Percentiles rank a stretch among this genome's conserved stretches.
These are phyloP conservation scores for Clonostachys chloroleuca DNA, from an alignment of 2,329 filamentous ascomycete genomes.

Conservation along the genomic window DNA sequence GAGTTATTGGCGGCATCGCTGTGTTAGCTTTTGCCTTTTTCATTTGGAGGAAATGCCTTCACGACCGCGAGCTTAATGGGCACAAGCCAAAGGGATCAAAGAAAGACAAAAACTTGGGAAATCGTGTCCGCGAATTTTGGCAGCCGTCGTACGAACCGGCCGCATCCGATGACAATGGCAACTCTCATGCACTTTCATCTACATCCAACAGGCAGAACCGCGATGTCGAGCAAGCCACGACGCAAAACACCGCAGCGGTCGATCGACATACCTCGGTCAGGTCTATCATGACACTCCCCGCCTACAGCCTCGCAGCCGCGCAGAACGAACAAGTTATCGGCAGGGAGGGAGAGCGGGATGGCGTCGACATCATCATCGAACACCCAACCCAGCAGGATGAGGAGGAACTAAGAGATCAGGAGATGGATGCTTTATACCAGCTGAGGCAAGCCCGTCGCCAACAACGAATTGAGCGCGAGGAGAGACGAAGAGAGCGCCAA, in stretches of 20 bases:
- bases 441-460: conserved; percentile 74
- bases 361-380: conserved; percentile 87
- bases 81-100: not conserved
- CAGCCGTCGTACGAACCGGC: not conserved
- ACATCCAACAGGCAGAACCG: conserved; percentile 1
- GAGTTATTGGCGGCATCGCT: not conserved
- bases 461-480: conserved; percentile 73
- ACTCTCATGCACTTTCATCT: conserved; percentile 1
- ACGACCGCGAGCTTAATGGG: not conserved
- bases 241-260: conserved; percentile 37
- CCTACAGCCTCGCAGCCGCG: conserved; percentile 70
- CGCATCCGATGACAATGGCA: conserved; percentile 1
- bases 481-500: conserved; percentile 62
- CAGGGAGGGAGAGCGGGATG: conserved; percentile 84
- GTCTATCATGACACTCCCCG: conserved; percentile 90
- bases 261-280: conserved; percentile 83
- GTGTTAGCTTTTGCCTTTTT: not conserved
- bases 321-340: conserved; percentile 80
- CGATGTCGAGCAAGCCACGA: conserved; percentile 6
- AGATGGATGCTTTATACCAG: conserved; percentile 92
- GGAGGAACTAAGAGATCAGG: conserved; percentile 73
- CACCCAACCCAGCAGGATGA: conserved; percentile 77
- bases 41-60: not conserved
- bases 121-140: not conserved
- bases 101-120: not conserved